Percentiles rank a stretch among this genome's conserved stretches.
Conservation (phyloP, 306 rosid genomes). For the Oemleria cerasiformis region DNA sequence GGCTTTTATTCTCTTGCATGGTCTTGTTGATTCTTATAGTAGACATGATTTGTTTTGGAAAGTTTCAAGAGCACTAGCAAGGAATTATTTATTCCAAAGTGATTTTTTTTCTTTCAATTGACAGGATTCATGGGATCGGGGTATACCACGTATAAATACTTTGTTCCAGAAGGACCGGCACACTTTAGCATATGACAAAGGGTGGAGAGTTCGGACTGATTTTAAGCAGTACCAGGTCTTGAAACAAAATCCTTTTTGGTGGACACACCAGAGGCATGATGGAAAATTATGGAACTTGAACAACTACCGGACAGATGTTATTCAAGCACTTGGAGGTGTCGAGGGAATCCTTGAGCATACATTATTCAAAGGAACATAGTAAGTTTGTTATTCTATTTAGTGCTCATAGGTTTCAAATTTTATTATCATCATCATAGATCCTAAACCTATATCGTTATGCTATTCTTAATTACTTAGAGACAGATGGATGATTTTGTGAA, state of each 20-base stretch:
- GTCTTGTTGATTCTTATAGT: not conserved
- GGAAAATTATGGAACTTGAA: slow-evolving; percentile 97
- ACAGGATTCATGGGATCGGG: slow-evolving; percentile 99
- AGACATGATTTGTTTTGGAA: not conserved
- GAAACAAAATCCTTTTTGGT: slow-evolving; percentile 98
- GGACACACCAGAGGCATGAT: slow-evolving; percentile 99
- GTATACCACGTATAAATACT: slow-evolving; percentile 98
- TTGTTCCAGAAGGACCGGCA: slow-evolving; percentile 97
- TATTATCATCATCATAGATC: not conserved
- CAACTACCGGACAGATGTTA: slow-evolving; percentile 97
- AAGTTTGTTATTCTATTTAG: slow-evolving; percentile 30
- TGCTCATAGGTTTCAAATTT: not conserved
- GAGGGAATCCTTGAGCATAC: slow-evolving; percentile 99
- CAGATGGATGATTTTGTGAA: not conserved
- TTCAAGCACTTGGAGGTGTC: slow-evolving; percentile 99
- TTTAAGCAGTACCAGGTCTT: slow-evolving; percentile 97
- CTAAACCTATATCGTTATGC: not conserved
- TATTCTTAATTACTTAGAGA: not conserved
- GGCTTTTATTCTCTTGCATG: too few relatives aligned
- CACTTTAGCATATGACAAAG: slow-evolving; percentile 98
- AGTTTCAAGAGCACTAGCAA: not conserved
- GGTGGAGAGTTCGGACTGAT: slow-evolving; percentile 99
- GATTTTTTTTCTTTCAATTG: slow-evolving; percentile 11
- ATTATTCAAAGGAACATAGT: slow-evolving; percentile 98
- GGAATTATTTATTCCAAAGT: not conserved